phyloP scores from a whole-genome alignment of 2,329 filamentous ascomycete genomes.

The Arthroderma uncinatum region DNA sequence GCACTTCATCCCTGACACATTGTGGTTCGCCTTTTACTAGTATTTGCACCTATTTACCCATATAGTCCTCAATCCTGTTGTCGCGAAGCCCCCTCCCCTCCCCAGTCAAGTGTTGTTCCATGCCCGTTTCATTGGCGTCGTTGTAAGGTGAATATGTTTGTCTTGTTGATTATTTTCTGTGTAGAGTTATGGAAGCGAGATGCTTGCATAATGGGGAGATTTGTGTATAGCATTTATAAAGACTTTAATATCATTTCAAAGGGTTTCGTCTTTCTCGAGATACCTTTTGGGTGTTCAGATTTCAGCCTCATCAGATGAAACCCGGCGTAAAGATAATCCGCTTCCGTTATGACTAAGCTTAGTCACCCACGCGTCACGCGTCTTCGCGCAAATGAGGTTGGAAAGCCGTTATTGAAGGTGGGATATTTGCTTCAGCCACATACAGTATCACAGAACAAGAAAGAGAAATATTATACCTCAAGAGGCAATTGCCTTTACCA shows the following conservation, averaged over 20 bases:
- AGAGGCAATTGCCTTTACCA: not conserved
- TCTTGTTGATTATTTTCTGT: not conserved
- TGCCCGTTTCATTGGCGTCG: not conserved
- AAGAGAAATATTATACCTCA: not conserved
- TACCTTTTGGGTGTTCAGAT: not conserved
- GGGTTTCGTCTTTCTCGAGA: not conserved
- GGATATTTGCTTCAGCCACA: not conserved
- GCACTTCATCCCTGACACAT: not conserved
- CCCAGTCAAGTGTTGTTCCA: not conserved
- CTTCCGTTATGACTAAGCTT: not conserved
- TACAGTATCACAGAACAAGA: not conserved
- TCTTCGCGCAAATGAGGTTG: not conserved
- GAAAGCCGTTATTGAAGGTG: not conserved
- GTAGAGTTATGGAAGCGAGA: not conserved
- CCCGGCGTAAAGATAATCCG: not conserved
- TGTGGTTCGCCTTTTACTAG: not conserved
- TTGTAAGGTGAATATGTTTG: not conserved
- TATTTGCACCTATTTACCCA: not conserved
- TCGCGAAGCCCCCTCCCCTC: not conserved
- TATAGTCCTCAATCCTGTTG: not conserved
- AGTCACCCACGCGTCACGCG: slow-evolving; percentile 2
- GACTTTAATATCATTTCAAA: not conserved
- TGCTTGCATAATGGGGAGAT: not conserved
- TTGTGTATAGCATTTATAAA: slow-evolving; percentile 1
- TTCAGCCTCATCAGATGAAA: not conserved